Percentiles rank a stretch among this genome's conserved stretches.
Evolutionary conservation across 371 early-diverging fungal genomes (phyloP).

Genomic region (Haplosporangium sp.): DNA sequence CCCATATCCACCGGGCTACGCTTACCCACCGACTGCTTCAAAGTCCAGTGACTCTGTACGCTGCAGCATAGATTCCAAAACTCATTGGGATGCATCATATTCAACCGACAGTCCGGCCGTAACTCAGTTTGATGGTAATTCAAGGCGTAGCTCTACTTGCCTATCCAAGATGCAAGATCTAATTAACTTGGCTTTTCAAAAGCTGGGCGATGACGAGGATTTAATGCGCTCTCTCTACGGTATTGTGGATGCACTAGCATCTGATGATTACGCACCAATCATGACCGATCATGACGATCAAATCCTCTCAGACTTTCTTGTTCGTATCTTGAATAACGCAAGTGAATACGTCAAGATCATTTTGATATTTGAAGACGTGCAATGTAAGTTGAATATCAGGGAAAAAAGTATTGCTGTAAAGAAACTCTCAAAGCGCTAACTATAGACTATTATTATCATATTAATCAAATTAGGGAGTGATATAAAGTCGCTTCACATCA

Average conservation of each 20-base stretch:
- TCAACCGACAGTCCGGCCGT: constrained; percentile 6
- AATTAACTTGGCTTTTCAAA: constrained; percentile 35
- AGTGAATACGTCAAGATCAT: constrained; percentile 61
- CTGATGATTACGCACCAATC: constrained; percentile 48
- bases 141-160: constrained; percentile 6
- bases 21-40: constrained; percentile 2
- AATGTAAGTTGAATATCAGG: constrained; percentile 57
- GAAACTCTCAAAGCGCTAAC: no score
- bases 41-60: neutral
- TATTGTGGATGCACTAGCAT: constrained; percentile 57
- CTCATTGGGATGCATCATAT: constrained; percentile 3
- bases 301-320: constrained; percentile 59
- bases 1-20: neutral
- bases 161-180: constrained; percentile 30
- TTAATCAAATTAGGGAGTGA: constrained; percentile 62
- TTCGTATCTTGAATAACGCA: constrained; percentile 62
- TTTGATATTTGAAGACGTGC: constrained; percentile 66
- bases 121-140: constrained; percentile 24
- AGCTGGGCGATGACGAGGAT: constrained; percentile 60
- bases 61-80: neutral
- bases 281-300: constrained; percentile 59
- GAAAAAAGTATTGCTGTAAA: neutral
- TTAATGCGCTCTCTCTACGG: constrained; percentile 58
- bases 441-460: neutral
- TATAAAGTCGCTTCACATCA: constrained; percentile 58